phyloP scores from a whole-genome alignment of 2,329 filamentous ascomycete genomes.

The Ophiostoma quercus region DNA sequence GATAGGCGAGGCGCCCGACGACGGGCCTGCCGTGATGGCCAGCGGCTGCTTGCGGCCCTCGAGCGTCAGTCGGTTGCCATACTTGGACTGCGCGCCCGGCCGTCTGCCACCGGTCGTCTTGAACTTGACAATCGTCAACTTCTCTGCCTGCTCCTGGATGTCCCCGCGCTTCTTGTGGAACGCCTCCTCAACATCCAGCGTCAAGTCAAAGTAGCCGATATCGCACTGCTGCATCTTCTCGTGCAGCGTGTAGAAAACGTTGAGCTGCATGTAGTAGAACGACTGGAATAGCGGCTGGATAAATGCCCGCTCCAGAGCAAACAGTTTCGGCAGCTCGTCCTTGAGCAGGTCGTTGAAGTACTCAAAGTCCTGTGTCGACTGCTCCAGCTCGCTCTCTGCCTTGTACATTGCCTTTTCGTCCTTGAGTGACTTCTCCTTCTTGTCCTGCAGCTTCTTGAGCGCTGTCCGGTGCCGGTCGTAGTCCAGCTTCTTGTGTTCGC shows the following conservation, averaged over 20 bases:
- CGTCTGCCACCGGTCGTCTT: constrained; percentile 73
- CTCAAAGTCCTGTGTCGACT: constrained; percentile 91
- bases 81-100: constrained; percentile 51
- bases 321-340: constrained; percentile 89
- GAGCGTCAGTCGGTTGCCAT: constrained; percentile 43
- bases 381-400: constrained; percentile 84
- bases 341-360: constrained; percentile 98
- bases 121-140: constrained; percentile 80
- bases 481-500: constrained; percentile 95
- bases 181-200: constrained; percentile 82
- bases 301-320: constrained; percentile 83
- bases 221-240: constrained; percentile 97
- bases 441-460: constrained; percentile 93
- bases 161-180: constrained; percentile 86
- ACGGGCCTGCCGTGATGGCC: constrained; percentile 48
- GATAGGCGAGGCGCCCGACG: constrained; percentile 26
- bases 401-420: constrained; percentile 98
- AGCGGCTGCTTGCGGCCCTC: constrained; percentile 44
- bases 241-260: constrained; percentile 97
- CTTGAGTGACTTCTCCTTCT: constrained; percentile 93
- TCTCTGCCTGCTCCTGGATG: constrained; percentile 78
- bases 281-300: constrained; percentile 96
- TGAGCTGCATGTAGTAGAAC: constrained; percentile 99
- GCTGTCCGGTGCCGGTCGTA: constrained; percentile 80
- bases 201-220: constrained; percentile 95